phyloP scores from a whole-genome alignment of 2,329 filamentous ascomycete species.

The Penicillium frequentans region DNA sequence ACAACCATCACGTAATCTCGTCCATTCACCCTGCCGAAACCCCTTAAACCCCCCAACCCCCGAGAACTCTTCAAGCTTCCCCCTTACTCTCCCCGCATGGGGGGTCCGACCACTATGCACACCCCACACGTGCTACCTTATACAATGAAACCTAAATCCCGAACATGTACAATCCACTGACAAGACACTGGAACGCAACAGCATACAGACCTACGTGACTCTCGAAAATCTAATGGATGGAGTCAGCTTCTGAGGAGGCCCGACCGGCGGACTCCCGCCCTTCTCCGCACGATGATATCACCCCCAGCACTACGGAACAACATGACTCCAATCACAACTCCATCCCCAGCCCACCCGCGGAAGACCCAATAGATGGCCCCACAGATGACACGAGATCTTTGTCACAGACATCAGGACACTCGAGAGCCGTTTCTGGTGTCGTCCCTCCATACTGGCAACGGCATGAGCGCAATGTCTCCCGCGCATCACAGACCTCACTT shows the following conservation, averaged over 20 bases:
- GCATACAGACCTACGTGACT: not conserved
- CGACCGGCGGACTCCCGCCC: slow-evolving; percentile 27
- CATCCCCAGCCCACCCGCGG: not conserved
- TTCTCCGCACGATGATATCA: slow-evolving; percentile 17
- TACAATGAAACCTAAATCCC: not conserved
- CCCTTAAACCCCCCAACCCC: not conserved
- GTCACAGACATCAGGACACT: slow-evolving; percentile 2
- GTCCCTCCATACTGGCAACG: slow-evolving; percentile 50
- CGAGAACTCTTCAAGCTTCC: not conserved
- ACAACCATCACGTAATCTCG: not conserved
- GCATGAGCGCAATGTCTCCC: slow-evolving; percentile 40
- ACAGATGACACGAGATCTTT: not conserved
- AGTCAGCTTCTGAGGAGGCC: slow-evolving; percentile 41
- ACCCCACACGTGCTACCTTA: not conserved
- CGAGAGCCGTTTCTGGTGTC: slow-evolving; percentile 31
- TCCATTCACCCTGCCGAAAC: no score
- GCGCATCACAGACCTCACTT: slow-evolving; percentile 40
- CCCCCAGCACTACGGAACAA: not conserved
- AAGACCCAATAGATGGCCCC: not conserved
- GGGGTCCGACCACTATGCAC: not conserved
- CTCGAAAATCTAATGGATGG: slow-evolving; percentile 41
- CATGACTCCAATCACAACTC: not conserved
- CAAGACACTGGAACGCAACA: not conserved
- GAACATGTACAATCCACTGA: not conserved
- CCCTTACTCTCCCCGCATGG: not conserved